Evolutionary conservation across 2,329 filamentous ascomycete genomes (phyloP).

Genomic region (Calonectria henricotiae): DNA sequence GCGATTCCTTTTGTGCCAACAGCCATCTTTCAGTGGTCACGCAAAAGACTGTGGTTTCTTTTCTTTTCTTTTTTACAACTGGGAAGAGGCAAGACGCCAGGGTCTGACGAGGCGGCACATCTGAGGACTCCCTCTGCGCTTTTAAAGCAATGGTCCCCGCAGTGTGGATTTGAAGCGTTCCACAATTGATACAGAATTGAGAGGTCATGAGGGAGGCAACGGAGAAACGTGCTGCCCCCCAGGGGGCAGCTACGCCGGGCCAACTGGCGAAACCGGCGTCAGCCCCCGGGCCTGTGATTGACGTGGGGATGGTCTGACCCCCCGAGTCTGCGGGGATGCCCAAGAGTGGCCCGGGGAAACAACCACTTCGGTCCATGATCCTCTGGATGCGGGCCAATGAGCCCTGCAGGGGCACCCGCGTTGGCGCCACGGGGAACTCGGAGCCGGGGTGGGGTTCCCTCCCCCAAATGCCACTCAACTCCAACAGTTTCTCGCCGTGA

Average conservation of each 20-base stretch:
- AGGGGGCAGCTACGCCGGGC: slow-evolving; percentile 11
- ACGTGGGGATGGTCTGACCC: slow-evolving; percentile 28
- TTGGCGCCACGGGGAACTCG: slow-evolving; percentile 31
- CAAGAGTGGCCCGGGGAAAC: slow-evolving; percentile 22
- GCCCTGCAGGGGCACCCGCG: background rate
- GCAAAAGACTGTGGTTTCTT: background rate
- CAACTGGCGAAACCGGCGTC: slow-evolving; percentile 18
- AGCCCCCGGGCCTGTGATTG: slow-evolving; percentile 31
- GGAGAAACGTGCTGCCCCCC: background rate
- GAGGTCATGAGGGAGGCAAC: slow-evolving; percentile 11
- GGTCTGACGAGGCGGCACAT: background rate
- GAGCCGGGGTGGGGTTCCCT: slow-evolving; percentile 30
- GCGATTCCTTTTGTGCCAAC: slow-evolving; percentile 52
- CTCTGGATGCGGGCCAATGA: slow-evolving; percentile 30
- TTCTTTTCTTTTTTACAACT: background rate
- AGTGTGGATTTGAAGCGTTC: slow-evolving; percentile 23
- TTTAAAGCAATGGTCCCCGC: slow-evolving; percentile 29
- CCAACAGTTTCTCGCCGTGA: slow-evolving; percentile 1
- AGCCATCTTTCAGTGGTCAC: slow-evolving; percentile 41
- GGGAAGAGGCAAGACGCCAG: background rate
- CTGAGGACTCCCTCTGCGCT: slow-evolving; percentile 9
- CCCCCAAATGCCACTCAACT: slow-evolving; percentile 7
- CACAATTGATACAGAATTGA: slow-evolving; percentile 29
- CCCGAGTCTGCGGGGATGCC: slow-evolving; percentile 31
- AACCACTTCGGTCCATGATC: slow-evolving; percentile 21